Percentiles rank a stretch among this genome's conserved stretches.
Conservation (phyloP, 1,139 yeast genomes). For the Hanseniaspora uvarum region DNA sequence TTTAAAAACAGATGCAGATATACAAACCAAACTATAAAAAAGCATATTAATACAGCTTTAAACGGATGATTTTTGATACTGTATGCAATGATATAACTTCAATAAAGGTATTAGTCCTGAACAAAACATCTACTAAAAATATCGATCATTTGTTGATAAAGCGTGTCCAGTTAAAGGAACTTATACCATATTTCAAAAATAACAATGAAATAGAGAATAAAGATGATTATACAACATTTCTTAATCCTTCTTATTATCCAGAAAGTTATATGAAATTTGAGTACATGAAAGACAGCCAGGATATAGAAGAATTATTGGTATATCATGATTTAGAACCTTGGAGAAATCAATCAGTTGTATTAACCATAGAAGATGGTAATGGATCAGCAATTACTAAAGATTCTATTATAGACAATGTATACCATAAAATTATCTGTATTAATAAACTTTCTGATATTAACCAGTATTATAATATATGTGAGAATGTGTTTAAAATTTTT, state of each 20-base stretch:
- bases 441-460: constrained; percentile 21
- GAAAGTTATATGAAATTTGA: constrained; percentile 33
- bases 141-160: constrained; percentile 35
- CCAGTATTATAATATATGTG: constrained; percentile 38
- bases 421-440: neutral
- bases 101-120: neutral
- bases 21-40: neutral
- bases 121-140: neutral
- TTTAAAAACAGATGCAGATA: neutral
- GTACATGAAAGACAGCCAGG: constrained; percentile 26
- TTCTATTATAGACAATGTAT: constrained; percentile 24
- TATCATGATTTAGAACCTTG: constrained; percentile 82
- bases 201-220: constrained; percentile 58
- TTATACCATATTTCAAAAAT: constrained; percentile 51
- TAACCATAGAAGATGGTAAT: constrained; percentile 38
- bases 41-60: neutral
- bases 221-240: constrained; percentile 45
- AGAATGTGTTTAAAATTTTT: constrained; percentile 52
- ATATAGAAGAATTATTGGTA: constrained; percentile 43
- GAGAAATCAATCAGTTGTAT: constrained; percentile 57
- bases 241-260: constrained; percentile 81
- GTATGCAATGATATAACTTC: neutral
- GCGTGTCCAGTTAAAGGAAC: constrained; percentile 33
- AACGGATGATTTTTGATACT: neutral
- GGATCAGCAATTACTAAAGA: constrained; percentile 24